Percentiles rank a stretch among this genome's conserved stretches.
These are phyloP conservation scores for Neurospora cerealis DNA, from an alignment of 495 filamentous ascomycete genomes.

Conservation along the genomic window DNA sequence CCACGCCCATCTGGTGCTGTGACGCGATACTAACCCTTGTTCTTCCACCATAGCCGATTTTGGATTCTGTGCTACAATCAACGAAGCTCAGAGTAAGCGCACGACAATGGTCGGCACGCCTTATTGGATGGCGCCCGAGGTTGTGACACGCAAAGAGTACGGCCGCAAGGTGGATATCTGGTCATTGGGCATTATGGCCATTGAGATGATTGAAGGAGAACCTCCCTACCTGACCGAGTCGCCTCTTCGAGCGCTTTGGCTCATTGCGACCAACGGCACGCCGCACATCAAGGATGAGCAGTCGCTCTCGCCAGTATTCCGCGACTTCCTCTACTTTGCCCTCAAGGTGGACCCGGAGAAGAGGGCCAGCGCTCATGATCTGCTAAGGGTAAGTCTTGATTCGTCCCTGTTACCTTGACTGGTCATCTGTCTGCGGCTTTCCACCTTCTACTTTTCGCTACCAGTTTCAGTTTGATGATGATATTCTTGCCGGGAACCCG, in stretches of 20 bases:
- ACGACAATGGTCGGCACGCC: constrained; percentile 99
- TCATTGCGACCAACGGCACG: constrained; percentile 96
- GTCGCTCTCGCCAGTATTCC: constrained; percentile 67
- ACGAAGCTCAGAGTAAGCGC: constrained; percentile 90
- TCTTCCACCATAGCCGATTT: constrained; percentile 65
- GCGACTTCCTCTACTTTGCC: constrained; percentile 81
- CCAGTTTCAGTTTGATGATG: background rate
- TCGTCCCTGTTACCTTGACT: background rate
- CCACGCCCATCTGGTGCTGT: background rate
- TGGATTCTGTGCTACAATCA: constrained; percentile 97
- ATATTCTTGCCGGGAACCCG: background rate
- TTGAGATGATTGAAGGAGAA: constrained; percentile 99
- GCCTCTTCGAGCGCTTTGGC: constrained; percentile 81
- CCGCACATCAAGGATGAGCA: constrained; percentile 91
- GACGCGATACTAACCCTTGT: constrained; percentile 22
- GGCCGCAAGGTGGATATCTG: constrained; percentile 98
- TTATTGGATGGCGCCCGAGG: constrained; percentile 99
- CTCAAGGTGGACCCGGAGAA: constrained; percentile 95
- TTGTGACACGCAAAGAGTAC: constrained; percentile 95
- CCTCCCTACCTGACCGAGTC: constrained; percentile 95
- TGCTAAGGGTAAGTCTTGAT: constrained; percentile 60
- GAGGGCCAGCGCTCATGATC: constrained; percentile 84
- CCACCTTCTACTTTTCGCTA: constrained; percentile 18
- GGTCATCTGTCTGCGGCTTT: background rate
- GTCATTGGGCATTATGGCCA: constrained; percentile 99